phyloP scores from a whole-genome alignment of 257 asterid genomes.

The Handroanthus guayacan region DNA sequence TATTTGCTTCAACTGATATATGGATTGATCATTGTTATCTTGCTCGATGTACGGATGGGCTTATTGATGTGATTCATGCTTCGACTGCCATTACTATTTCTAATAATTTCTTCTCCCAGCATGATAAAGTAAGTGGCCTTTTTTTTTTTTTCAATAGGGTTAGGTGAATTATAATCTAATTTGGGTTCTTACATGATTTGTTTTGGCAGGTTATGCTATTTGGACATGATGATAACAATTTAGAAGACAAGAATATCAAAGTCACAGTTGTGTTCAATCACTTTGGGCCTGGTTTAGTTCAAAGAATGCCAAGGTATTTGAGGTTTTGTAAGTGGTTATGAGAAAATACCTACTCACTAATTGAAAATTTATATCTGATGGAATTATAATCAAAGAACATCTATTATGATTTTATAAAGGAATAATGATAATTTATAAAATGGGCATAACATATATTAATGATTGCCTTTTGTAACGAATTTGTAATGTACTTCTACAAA shows the following conservation, averaged over 20 bases:
- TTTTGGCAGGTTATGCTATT: constrained; percentile 57
- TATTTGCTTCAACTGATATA: constrained; percentile 60
- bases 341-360: no score
- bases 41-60: constrained; percentile 66
- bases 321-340: background rate
- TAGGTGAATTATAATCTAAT: background rate
- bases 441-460: no score
- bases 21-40: constrained; percentile 90
- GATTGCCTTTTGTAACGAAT: no score
- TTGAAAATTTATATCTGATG: no score
- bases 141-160: no score
- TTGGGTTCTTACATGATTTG: background rate
- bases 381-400: no score
- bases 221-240: constrained; percentile 70
- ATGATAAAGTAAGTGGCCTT: constrained; percentile 67
- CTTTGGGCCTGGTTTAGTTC: constrained; percentile 89
- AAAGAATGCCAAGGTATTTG: constrained; percentile 72
- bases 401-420: no score
- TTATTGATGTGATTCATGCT: constrained; percentile 83
- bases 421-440: no score
- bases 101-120: constrained; percentile 79
- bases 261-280: constrained; percentile 83
- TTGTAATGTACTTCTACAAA: no score
- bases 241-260: constrained; percentile 64
- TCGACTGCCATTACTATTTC: constrained; percentile 84